Evolutionary conservation across 208 protist genomes (phyloP).

Genomic region (Leptomonas pyrrhocoris): DNA sequence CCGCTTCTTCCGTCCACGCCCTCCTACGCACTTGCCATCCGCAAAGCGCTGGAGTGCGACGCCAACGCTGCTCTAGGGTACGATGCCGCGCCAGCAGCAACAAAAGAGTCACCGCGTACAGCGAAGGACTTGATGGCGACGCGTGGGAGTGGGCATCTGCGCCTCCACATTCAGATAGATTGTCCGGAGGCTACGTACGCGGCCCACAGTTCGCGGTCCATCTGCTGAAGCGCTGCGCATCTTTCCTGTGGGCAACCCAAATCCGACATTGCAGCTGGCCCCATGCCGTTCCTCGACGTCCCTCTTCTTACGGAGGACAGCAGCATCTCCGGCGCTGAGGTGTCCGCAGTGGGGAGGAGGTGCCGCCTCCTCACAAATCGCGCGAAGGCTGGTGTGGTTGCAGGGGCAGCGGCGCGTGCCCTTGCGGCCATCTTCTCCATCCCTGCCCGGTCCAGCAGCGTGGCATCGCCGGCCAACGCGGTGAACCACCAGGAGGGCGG

Average conservation of each 20-base stretch:
- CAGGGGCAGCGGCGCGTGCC: neutral
- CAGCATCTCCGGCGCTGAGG: conserved; percentile 15
- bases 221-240: neutral
- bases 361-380: conserved; percentile 25
- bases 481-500: conserved; percentile 21
- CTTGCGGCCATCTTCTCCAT: neutral
- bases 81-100: too few species aligned
- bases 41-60: too few species aligned
- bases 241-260: too few species aligned
- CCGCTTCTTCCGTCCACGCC: too few species aligned
- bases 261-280: too few species aligned
- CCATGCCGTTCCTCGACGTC: too few species aligned
- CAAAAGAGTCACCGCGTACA: too few species aligned
- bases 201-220: conserved; percentile 12
- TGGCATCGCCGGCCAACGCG: neutral
- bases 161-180: neutral
- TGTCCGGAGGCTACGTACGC: conserved; percentile 2
- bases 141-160: too few species aligned
- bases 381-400: conserved; percentile 3
- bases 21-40: too few species aligned
- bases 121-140: too few species aligned
- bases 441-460: neutral
- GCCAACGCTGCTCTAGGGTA: too few species aligned
- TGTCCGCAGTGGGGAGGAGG: conserved; percentile 4
- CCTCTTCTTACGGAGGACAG: neutral